These are phyloP conservation scores for Plasmodium cynomolgi DNA, from an alignment of 169 alveolate genomes.

Conservation along the genomic window DNA sequence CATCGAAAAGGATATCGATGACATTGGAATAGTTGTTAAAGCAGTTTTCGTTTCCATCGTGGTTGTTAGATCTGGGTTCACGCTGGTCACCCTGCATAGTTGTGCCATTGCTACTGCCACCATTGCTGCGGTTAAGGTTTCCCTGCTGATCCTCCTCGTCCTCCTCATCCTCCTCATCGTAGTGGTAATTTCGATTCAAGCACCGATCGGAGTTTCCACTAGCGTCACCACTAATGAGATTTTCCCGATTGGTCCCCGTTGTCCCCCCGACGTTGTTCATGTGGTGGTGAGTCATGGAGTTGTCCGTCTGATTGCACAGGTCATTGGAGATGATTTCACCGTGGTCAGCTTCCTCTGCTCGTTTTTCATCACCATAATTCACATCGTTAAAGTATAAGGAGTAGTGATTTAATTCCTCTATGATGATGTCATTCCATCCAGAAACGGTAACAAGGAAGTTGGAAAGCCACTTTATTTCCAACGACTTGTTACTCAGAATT, in stretches of 20 bases:
- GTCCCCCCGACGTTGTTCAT: neutral
- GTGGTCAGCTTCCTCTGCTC: conserved; percentile 18
- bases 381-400: conserved; percentile 58
- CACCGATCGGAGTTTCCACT: neutral
- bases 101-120: neutral
- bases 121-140: neutral
- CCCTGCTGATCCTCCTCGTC: neutral
- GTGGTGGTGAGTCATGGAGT: neutral
- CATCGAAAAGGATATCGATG: conserved; percentile 51
- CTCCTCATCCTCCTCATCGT: neutral
- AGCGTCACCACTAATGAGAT: neutral
- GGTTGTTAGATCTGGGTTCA: neutral
- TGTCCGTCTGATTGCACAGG: neutral
- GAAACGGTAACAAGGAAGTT: conserved; percentile 67
- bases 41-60: neutral
- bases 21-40: conserved; percentile 45
- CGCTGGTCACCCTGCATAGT: neutral
- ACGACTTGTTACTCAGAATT: conserved; percentile 56
- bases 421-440: conserved; percentile 70
- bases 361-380: conserved; percentile 23
- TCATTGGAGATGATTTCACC: neutral
- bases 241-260: neutral
- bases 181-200: neutral
- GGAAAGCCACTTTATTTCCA: conserved; percentile 64
- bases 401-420: conserved; percentile 55